A percentile compares a stretch with the other conserved stretches of the same genome.
phyloP scores from a whole-genome alignment of 441 rosid species.

The Bocquillonia castaneifolia region DNA sequence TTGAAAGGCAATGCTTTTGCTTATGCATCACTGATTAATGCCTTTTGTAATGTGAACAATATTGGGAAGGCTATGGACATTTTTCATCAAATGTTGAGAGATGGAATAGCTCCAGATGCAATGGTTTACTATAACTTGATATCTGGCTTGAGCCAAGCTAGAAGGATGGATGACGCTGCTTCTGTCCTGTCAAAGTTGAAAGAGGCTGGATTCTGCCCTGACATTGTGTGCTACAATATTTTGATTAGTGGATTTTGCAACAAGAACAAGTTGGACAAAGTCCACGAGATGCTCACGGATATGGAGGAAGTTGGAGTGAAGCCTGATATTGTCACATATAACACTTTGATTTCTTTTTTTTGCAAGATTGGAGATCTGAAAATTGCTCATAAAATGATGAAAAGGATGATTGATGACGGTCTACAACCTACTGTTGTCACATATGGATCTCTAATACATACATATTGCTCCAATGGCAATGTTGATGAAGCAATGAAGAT shows the following conservation, averaged over 20 bases:
- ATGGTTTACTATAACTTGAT: conserved; percentile 57
- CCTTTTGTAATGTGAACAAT: conserved; percentile 55
- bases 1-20: conserved; percentile 41
- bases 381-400: conserved; percentile 36
- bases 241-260: conserved; percentile 56
- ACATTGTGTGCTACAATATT: conserved; percentile 55
- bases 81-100: conserved; percentile 45
- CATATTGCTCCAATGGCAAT: conserved; percentile 45
- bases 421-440: conserved; percentile 52
- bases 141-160: conserved; percentile 52
- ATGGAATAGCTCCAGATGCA: conserved; percentile 51
- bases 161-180: conserved; percentile 58
- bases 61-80: conserved; percentile 51
- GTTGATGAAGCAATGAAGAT: conserved; percentile 55
- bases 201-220: conserved; percentile 54
- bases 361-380: conserved; percentile 40
- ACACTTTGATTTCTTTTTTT: conserved; percentile 51
- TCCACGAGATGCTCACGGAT: conserved; percentile 49
- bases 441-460: conserved; percentile 56
- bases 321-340: conserved; percentile 56
- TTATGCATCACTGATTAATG: conserved; percentile 50
- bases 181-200: conserved; percentile 40
- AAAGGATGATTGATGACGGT: conserved; percentile 46
- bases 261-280: conserved; percentile 46
- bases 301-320: conserved; percentile 51